Evolutionary conservation across 176 grass and related monocot species (phyloP), one percentile per base, ranked within the genome.

Genomic region (Pontederia paniculata): DNA sequence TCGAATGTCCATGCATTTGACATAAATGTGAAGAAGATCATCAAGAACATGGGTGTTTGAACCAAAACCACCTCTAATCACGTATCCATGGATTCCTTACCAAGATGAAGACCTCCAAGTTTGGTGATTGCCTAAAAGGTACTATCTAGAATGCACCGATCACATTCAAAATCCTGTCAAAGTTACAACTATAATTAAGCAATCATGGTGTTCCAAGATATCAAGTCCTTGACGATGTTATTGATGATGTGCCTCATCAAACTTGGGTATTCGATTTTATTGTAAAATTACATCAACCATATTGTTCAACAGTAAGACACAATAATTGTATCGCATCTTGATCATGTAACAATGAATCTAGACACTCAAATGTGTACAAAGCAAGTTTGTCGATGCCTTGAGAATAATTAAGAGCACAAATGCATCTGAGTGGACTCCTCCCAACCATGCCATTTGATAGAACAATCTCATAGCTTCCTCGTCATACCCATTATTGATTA

Each of bases 161-260:
- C 84, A 1, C 78, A 83, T 20, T 73, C 60, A 10, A 19, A 17
- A 17, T 23, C 51, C 48, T 83, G 46, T 41, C 22, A 55, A 58
- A 10, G 49, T 88, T 83, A 52, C 79, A 48, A 17, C 76, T 58
- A 15, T 62, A 88, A 46, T 72, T n/a, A 74, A 54, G 73, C 72
- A 50, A 88, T 88, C 55, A 73, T 44, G 53, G 69, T 80, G 70
- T 88, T 88, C 80, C 80, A 88, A 62, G 76, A 83, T 73, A 88
- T 76, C 75, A 88, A 50, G 65, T 74, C 66, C 53, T 66, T 88
- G 53, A 57, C 12, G 72, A 83, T 80, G 52, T 45, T 67, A 54
- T 63, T 48, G 2, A 88, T 83, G 49, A 80, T 76, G 2, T 66
- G 73, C 22, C 12, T 63, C 84, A 88, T 88, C 25, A 46, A 23